phyloP scores from a whole-genome alignment of 2,329 filamentous ascomycete species.

The Ophiostoma triangulosporum region DNA sequence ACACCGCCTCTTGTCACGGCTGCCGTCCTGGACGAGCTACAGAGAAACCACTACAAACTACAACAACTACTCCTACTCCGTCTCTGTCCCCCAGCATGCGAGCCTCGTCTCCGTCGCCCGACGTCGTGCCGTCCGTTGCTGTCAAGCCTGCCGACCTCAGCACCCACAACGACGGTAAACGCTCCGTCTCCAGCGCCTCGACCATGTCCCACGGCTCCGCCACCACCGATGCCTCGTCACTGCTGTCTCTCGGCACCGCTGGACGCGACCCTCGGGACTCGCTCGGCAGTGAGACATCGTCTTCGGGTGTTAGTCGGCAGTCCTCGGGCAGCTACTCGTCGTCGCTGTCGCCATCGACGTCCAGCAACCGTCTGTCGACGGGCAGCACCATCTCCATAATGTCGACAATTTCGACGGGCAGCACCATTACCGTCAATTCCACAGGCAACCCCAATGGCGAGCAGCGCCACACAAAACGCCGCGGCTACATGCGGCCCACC shows the following conservation, averaged over 20 bases:
- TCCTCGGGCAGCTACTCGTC: constrained; percentile 47
- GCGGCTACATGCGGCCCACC: constrained; percentile 79
- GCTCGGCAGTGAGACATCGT: constrained; percentile 29
- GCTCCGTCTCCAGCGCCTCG: constrained; percentile 48
- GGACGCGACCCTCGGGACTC: constrained; percentile 32
- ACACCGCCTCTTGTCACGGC: neutral
- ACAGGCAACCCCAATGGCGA: constrained; percentile 26
- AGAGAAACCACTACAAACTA: neutral
- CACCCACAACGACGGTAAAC: constrained; percentile 38
- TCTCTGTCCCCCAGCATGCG: constrained; percentile 14
- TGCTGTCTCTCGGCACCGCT: neutral
- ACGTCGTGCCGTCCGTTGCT: constrained; percentile 47
- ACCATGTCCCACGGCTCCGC: constrained; percentile 43
- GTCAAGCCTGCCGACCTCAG: neutral
- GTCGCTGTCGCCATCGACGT: constrained; percentile 18
- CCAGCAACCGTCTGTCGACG: constrained; percentile 46
- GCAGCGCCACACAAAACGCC: constrained; percentile 34
- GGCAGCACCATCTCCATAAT: constrained; percentile 33
- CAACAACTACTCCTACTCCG: neutral
- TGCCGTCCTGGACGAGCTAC: neutral
- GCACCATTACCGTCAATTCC: constrained; percentile 24
- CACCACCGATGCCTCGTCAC: constrained; percentile 32
- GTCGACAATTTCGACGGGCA: constrained; percentile 10
- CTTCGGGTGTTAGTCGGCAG: constrained; percentile 42
- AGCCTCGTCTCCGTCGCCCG: constrained; percentile 51